phyloP scores from a whole-genome alignment of 2,329 filamentous ascomycete species.

The Colletotrichum cereale region DNA sequence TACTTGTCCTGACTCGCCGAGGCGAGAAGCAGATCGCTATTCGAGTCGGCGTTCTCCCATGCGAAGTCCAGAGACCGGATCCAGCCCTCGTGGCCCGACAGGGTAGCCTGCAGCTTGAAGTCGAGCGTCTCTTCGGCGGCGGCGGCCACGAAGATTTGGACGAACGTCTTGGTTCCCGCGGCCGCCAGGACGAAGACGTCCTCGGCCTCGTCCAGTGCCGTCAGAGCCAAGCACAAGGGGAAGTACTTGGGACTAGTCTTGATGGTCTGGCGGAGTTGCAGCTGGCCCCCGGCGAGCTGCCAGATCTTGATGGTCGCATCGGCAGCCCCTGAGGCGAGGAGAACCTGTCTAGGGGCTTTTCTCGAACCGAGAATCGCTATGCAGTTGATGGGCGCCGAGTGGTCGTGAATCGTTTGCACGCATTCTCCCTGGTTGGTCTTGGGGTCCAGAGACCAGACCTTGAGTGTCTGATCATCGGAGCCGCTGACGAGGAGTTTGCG shows the following conservation, averaged over 20 bases:
- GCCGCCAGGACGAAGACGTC: slow-evolving; percentile 78
- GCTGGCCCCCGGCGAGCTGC: slow-evolving; percentile 66
- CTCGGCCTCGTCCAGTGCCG: slow-evolving; percentile 64
- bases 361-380: slow-evolving; percentile 60
- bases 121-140: slow-evolving; percentile 51
- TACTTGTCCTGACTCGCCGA: slow-evolving; percentile 99
- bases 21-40: slow-evolving; percentile 82
- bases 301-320: slow-evolving; percentile 82
- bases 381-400: slow-evolving; percentile 82
- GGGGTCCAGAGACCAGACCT: slow-evolving; percentile 72
- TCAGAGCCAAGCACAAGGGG: slow-evolving; percentile 81
- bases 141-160: slow-evolving; percentile 81
- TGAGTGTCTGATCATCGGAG: slow-evolving; percentile 82
- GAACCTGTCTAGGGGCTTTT: slow-evolving; percentile 48
- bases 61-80: slow-evolving; percentile 87
- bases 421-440: slow-evolving; percentile 51
- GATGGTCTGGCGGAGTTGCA: slow-evolving; percentile 76
- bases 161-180: slow-evolving; percentile 84
- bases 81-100: slow-evolving; percentile 95
- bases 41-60: slow-evolving; percentile 65
- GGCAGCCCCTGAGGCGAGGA: slow-evolving; percentile 83
- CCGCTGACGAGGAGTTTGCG: slow-evolving; percentile 78
- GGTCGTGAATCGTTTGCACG: slow-evolving; percentile 71
- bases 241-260: slow-evolving; percentile 83
- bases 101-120: slow-evolving; percentile 80